Base-by-base conservation (phyloP, 202 grass and related monocot genomes). In the Cymbopogon flexuosus region DNA sequence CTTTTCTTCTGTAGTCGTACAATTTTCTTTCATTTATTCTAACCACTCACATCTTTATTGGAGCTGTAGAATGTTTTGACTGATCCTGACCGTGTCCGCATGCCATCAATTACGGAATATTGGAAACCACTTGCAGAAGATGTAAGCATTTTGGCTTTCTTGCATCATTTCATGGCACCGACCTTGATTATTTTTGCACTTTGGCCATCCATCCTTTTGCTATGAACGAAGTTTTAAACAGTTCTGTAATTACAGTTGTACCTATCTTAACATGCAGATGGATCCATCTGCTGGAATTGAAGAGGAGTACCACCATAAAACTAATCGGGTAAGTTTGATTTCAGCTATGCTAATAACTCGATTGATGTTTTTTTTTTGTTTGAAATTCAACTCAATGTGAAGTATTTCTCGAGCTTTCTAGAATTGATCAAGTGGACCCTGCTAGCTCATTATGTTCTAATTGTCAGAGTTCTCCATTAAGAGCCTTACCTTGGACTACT, bases 51-150 rank as follows among this genome's bases (percentile, higher is more conserved):
- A 62, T 56, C 76, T 89, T 61, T 59, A 14, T 36, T 78, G 37
- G 42, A 62, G n/a, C 45, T 88, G 78, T 73, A 97, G 94, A 87
- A 98, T 93, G 90, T 87, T 74, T 78, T 98, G 84, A 98, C 95
- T 49, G 88, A 94, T 85, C 43, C 88, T 73, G 83, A 93, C 19
- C 87, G 90, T 49, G 76, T 94, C 47, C 79, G 82, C 36, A 91
- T 86, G 88, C 92, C 95, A 46, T 88, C 82, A 66, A 84, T 98
- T 82, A 91, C 88, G 67, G 92, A 98, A 76, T 98, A 98, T 77
- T 98, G 95, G 95, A 98, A 93, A 77, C 90, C 95, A 57, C 90
- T 98, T 82, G 92, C 86, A 66, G 92, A 94, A 81, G 95, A 98
- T 87, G 94, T 97, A 88, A 90, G 89, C 65, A 75, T 27, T 70